Evolutionary conservation across 2,329 filamentous ascomycete species (phyloP).

Genomic region (Triangularia verruculosa): DNA sequence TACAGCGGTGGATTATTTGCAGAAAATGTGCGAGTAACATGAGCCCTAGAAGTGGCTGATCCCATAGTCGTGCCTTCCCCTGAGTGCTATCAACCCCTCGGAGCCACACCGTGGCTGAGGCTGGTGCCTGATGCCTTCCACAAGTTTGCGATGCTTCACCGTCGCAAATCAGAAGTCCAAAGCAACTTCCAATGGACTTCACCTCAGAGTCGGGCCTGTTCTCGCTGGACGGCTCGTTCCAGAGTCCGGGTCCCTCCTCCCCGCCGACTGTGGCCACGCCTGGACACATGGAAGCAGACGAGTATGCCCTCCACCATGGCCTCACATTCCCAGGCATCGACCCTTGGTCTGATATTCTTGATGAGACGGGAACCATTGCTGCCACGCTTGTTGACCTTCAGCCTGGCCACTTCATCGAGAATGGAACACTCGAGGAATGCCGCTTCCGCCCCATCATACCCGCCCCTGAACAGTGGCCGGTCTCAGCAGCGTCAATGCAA

Average conservation of each 20-base stretch:
- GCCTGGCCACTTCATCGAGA: conserved; percentile 19
- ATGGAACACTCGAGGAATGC: conserved; percentile 20
- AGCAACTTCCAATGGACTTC: conserved; percentile 13
- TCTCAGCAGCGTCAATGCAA: conserved; percentile 16
- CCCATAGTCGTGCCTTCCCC: not conserved
- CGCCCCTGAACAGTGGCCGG: conserved; percentile 21
- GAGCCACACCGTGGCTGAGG: not conserved
- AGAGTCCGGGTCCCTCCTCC: not conserved
- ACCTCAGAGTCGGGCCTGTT: conserved; percentile 17
- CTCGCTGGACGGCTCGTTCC: conserved; percentile 17
- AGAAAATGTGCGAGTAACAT: too few relatives aligned
- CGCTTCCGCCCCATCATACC: conserved; percentile 25
- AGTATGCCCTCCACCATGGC: conserved; percentile 23
- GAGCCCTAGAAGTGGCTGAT: too few relatives aligned
- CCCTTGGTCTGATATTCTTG: conserved; percentile 17
- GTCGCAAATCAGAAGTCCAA: not conserved
- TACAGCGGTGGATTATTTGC: too few relatives aligned
- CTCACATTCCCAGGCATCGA: conserved; percentile 22
- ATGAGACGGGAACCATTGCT: conserved; percentile 11
- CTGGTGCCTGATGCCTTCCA: not conserved
- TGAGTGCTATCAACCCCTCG: not conserved
- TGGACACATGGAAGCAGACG: conserved; percentile 13
- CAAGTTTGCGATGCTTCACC: not conserved
- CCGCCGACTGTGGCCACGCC: not conserved
- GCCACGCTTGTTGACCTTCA: conserved; percentile 11